Evolutionary conservation across 371 early-diverging fungal genomes (phyloP), one percentile per base, ranked within the genome.

Genomic region (Syncephalastrum racemosum): DNA sequence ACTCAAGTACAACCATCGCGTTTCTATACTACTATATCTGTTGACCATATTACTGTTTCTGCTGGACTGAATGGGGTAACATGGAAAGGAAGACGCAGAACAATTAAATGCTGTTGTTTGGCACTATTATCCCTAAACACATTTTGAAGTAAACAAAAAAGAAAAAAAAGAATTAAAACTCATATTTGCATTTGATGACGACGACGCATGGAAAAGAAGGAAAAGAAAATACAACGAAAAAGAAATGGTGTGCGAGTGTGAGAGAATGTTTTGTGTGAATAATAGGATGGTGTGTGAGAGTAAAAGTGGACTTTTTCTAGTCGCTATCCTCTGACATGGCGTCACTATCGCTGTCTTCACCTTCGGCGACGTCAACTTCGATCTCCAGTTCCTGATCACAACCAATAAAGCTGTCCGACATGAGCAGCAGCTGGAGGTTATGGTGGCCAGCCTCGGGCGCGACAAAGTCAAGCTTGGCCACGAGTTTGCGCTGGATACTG

Each of bases 351-450:
- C 69, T 68, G 10, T 67, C 67, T 55, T 81, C 87, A 6, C 80
- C 87, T 53, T 88, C 84, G 27, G 75, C 80, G 10, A 91, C 91
- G 24, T 77, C 66, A 25, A 93, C 44, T 19, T 81, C 71, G 64
- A 97, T 72, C 52, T 94, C 94, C 56, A 91, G 84, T 70, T 97
- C 97, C 73, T 96, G 97, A 77, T 96, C 97, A 56, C 91, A 93
- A 4, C 97, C 97, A 62, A 87, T 70, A 67, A 93, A 97, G 40
- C 88, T 83, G 59, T 98, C 97, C 47, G 95, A 91, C 92, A 98
- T 94, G 50, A 95, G 70, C 72, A 87, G 96, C 53, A 97, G 59
- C 67, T 90, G 90, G 59, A 86, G 79, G 15, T 68, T 75, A 46
- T 85, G 81, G 27, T 81, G 60, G 15, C 93, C 95, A 20, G 79